A percentile compares a stretch with the other conserved stretches of the same genome.
phyloP scores from a whole-genome alignment of 2,329 filamentous ascomycete species.

The Arthrobotrys conoides region DNA sequence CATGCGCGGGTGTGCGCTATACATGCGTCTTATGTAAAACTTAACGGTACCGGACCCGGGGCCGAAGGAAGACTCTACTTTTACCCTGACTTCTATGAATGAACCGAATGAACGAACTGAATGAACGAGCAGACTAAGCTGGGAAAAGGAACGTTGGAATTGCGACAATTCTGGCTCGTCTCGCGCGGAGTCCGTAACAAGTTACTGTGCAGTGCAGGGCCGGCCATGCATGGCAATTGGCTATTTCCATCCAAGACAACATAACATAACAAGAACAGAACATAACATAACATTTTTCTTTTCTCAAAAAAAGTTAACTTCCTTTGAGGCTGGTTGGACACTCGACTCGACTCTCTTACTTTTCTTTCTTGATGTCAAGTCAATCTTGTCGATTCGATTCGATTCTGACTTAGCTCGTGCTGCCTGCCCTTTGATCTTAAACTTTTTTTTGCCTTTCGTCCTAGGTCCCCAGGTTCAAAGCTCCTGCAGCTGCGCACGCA shows the following conservation, averaged over 20 bases:
- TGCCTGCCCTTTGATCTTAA: too few species aligned
- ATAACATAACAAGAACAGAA: constrained; percentile 17
- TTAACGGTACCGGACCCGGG: background rate
- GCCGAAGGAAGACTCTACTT: background rate
- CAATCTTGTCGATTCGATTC: background rate
- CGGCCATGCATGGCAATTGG: constrained; percentile 14
- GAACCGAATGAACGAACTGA: background rate
- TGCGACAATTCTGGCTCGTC: constrained; percentile 47
- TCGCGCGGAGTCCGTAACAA: constrained; percentile 26
- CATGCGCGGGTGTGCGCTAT: constrained; percentile 21
- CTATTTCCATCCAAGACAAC: constrained; percentile 38
- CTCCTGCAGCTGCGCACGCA: constrained; percentile 26
- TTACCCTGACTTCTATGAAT: too few species aligned
- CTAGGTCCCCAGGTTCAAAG: constrained; percentile 14
- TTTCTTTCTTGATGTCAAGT: background rate
- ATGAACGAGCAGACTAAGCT: background rate
- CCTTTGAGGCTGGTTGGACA: background rate
- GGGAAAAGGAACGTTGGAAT: constrained; percentile 42
- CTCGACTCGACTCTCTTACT: background rate
- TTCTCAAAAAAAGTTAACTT: background rate
- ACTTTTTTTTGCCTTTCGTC: constrained; percentile 18
- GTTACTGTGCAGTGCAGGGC: background rate
- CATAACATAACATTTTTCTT: constrained; percentile 27
- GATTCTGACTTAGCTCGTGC: background rate
- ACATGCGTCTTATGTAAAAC: constrained; percentile 27